These are phyloP conservation scores for Magnusiomyces starmeri DNA, from an alignment of 1,139 yeast species.

Conservation along the genomic window DNA sequence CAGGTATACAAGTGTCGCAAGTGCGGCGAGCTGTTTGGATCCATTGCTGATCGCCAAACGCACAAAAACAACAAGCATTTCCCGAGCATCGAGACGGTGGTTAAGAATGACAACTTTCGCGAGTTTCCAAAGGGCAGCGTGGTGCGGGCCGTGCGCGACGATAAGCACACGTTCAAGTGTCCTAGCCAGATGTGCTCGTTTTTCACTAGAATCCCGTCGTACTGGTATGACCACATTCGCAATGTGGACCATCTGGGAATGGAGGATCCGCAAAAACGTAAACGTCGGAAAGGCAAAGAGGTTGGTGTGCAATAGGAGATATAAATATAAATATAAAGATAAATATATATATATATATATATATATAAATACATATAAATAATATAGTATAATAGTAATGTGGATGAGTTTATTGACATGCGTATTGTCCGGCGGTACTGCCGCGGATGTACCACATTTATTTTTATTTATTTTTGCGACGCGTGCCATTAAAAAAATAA, in stretches of 20 bases:
- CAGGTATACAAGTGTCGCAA: slow-evolving; percentile 27
- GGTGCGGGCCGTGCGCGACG: slow-evolving; percentile 22
- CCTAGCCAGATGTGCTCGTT: slow-evolving; percentile 26
- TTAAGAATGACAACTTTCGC: slow-evolving; percentile 21
- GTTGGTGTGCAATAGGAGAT: background rate
- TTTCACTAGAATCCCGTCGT: slow-evolving; percentile 27
- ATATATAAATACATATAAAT: too few species aligned
- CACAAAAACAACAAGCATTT: slow-evolving; percentile 29
- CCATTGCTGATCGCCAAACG: slow-evolving; percentile 28
- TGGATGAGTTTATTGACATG: too few species aligned
- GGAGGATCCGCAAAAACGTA: slow-evolving; percentile 24
- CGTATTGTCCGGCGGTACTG: too few species aligned
- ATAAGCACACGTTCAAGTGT: slow-evolving; percentile 24
- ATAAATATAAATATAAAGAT: too few species aligned
- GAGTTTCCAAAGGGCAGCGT: slow-evolving; percentile 21
- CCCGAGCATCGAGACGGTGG: slow-evolving; percentile 20
- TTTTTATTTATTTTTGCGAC: too few species aligned
- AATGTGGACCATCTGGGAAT: slow-evolving; percentile 25
- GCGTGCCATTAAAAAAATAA: too few species aligned
- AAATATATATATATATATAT: too few species aligned
- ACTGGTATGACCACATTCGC: slow-evolving; percentile 28
- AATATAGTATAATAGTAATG: too few species aligned
- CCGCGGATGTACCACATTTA: too few species aligned
- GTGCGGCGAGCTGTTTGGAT: slow-evolving; percentile 26
- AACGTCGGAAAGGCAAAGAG: background rate